Evolutionary conservation across 73 alveolate genomes (phyloP), one percentile per base, ranked within the genome.

Genomic region (Paramecium pentaurelia): DNA sequence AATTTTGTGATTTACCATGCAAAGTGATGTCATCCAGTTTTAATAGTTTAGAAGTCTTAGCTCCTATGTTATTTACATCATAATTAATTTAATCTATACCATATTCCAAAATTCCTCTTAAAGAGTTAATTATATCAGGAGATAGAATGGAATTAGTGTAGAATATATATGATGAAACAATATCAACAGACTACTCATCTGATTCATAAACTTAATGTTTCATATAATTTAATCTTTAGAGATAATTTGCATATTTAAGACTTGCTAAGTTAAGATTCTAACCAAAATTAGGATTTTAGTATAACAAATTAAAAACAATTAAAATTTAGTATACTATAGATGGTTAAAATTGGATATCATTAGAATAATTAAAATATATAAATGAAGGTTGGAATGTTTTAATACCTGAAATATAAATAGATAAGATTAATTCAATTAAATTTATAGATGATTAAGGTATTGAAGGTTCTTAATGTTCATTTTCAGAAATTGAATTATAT

Each of bases 401-500:
- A 16, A 71, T 64, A 11, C 70, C 77, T 68, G 18, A 49, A 14
- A 38, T 5, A 5, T 0, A 20, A 36, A 34, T 38, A 3, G 71
- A 86, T 12, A 11, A 25, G 22, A 60, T 64, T 30, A 32, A 11
- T 1, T 22, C 70, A 12, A 64, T 64, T 51, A 60, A 14, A 36
- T 60, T 64, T 18, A 20, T 25, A 28, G 86, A 77, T 64, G 32
- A 36, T 12, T 16, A 32, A 27, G 93, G 86, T 8, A 6, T 85
- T 7, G 14, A 37, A 68, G 93, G 89, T 8, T 87, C 93, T 38
- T 22, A 60, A 40, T 87, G 93, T 36, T 38, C 71, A 12, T 42
- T 87, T 6, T 64, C 68, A 3, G 93, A 87, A 60, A 87, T 87
- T 18, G 93, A 87, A 40, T 42, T 87, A 14, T 42, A 64, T 8